Evolutionary conservation across 1,284 basidiomycete species (phyloP).

Genomic region (Stygiomarasmius scandens): DNA sequence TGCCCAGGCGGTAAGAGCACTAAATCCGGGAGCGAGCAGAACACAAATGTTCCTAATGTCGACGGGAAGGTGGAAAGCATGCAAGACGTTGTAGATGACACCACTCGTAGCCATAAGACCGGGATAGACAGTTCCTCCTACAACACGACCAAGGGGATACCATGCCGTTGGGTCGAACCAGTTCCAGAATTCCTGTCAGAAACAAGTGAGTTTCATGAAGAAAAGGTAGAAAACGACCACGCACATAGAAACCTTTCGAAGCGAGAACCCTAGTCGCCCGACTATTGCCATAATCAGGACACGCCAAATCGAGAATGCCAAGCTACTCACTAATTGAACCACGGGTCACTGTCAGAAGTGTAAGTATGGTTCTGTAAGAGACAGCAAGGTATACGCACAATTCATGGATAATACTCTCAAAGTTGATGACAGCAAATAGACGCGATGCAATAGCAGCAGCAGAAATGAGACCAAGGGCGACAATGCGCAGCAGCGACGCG

Average conservation of each 20-base stretch:
- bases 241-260: constrained; percentile 91
- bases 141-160: constrained; percentile 98
- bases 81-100: constrained; percentile 92
- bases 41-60: constrained; percentile 99
- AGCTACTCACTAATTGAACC: constrained; percentile 90
- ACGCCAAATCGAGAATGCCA: neutral
- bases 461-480: constrained; percentile 86
- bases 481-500: constrained; percentile 82
- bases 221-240: constrained; percentile 31
- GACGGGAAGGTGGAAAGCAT: constrained; percentile 90
- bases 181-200: constrained; percentile 94
- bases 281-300: constrained; percentile 45
- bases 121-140: constrained; percentile 98
- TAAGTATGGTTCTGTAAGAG: constrained; percentile 15
- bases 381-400: constrained; percentile 63
- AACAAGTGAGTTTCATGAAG: constrained; percentile 13
- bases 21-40: constrained; percentile 94
- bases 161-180: constrained; percentile 99
- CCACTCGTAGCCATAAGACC: constrained; percentile 98
- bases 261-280: constrained; percentile 90
- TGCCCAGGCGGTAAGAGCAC: constrained; percentile 95
- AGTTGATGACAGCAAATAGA: constrained; percentile 96
- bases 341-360: constrained; percentile 75
- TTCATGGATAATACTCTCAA: constrained; percentile 99
- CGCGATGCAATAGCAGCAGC: constrained; percentile 94